These are phyloP conservation scores for Cladophialophora chaetospira DNA, from an alignment of 2,329 filamentous ascomycete genomes.

Conservation along the genomic window DNA sequence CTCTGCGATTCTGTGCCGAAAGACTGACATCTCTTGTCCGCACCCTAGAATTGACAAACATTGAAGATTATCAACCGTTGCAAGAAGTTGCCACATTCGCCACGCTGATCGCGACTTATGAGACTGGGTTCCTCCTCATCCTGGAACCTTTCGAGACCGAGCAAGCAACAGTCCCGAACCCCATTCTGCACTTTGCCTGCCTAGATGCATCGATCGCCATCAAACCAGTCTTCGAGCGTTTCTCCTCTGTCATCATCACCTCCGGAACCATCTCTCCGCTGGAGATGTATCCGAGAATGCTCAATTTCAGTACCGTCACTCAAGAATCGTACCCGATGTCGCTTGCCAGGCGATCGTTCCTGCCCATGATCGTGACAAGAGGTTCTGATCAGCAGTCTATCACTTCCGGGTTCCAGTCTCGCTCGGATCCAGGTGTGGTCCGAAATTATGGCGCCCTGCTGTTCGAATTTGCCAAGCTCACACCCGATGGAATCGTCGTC, in stretches of 20 bases:
- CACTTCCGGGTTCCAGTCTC: constrained; percentile 90
- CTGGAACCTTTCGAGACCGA: constrained; percentile 97
- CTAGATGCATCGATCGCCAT: constrained; percentile 97
- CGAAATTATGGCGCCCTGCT: constrained; percentile 93
- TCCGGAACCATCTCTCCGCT: constrained; percentile 95
- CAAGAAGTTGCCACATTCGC: constrained; percentile 98
- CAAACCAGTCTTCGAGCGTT: constrained; percentile 94
- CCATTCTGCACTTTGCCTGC: constrained; percentile 95
- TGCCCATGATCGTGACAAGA: constrained; percentile 95
- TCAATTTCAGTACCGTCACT: constrained; percentile 86
- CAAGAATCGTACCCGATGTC: constrained; percentile 99
- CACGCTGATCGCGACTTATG: constrained; percentile 92
- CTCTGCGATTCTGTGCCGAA: constrained; percentile 88
- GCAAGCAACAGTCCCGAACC: constrained; percentile 91
- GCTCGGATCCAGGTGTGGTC: constrained; percentile 95
- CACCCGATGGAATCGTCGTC: constrained; percentile 96
- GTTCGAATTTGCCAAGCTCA: constrained; percentile 93
- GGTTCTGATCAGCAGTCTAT: constrained; percentile 92
- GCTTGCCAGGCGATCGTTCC: constrained; percentile 86
- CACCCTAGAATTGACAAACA: constrained; percentile 92
- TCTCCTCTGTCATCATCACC: constrained; percentile 97
- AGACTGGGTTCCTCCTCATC: constrained; percentile 93
- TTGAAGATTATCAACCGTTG: constrained; percentile 94
- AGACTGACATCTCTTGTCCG: constrained; percentile 90
- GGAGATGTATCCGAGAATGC: constrained; percentile 99